phyloP scores from a whole-genome alignment of 1,139 yeast genomes.

The Geotrichum reessii region DNA sequence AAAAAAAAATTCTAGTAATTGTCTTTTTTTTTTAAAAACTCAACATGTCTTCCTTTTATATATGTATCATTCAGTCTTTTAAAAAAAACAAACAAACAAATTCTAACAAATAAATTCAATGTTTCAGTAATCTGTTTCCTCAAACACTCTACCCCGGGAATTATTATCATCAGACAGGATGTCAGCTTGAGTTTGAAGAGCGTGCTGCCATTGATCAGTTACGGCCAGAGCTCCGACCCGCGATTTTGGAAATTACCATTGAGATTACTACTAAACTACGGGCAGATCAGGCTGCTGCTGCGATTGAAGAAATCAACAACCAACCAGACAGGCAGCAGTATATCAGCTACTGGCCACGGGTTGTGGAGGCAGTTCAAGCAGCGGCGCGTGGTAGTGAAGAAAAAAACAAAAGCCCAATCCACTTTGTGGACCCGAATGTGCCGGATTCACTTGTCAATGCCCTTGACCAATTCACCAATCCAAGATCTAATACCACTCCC shows the following conservation, averaged over 20 bases:
- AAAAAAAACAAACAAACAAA: too few relatives aligned
- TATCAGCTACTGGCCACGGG: not conserved
- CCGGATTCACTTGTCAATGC: not conserved
- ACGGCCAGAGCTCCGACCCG: not conserved
- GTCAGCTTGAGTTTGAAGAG: not conserved
- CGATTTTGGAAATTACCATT: not conserved
- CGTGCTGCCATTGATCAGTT: not conserved
- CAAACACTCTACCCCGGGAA: not conserved
- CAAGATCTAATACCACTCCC: not conserved
- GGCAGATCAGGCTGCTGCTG: too few relatives aligned
- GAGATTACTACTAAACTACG: too few relatives aligned
- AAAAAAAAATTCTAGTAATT: too few relatives aligned
- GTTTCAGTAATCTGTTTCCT: not conserved
- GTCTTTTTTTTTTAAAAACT: too few relatives aligned
- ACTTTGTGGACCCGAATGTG: not conserved
- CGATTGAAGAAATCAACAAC: too few relatives aligned
- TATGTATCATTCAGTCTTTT: too few relatives aligned
- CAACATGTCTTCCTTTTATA: too few relatives aligned
- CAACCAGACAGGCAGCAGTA: not conserved
- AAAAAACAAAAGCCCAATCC: not conserved
- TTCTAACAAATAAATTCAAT: too few relatives aligned
- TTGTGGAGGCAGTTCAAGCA: not conserved
- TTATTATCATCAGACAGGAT: too few relatives aligned
- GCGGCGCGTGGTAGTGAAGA: not conserved
- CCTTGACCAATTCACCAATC: not conserved